These are phyloP conservation scores for Malus domestica DNA, from an alignment of 306 rosid genomes.

Conservation along the genomic window ASM211411v1 NC_041803.1:2477501-2478000, in stretches of 20 bases:
- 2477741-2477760: conserved; percentile 29
- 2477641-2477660: conserved; percentile 44
- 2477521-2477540: conserved; percentile 3
- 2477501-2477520: neutral
- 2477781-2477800: conserved; percentile 59
- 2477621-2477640: conserved; percentile 67
- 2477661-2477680: neutral
- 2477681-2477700: conserved; percentile 3
- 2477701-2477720: neutral
- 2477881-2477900: neutral
- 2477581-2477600: conserved; percentile 76
- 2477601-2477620: conserved; percentile 73
- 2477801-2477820: conserved; percentile 82
- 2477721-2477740: neutral
- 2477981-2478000: conserved; percentile 74
- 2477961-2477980: conserved; percentile 79
- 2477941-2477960: conserved; percentile 74
- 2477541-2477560: conserved; percentile 63
- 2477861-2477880: conserved; percentile 5
- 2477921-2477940: conserved; percentile 55
- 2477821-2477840: conserved; percentile 79
- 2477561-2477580: conserved; percentile 81
- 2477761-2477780: conserved; percentile 72
- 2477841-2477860: conserved; percentile 37
- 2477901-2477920: conserved; percentile 17